Evolutionary conservation across 2,329 filamentous ascomycete species (phyloP), one percentile per base, ranked within the genome.

Genomic region (Alternaria longipes): DNA sequence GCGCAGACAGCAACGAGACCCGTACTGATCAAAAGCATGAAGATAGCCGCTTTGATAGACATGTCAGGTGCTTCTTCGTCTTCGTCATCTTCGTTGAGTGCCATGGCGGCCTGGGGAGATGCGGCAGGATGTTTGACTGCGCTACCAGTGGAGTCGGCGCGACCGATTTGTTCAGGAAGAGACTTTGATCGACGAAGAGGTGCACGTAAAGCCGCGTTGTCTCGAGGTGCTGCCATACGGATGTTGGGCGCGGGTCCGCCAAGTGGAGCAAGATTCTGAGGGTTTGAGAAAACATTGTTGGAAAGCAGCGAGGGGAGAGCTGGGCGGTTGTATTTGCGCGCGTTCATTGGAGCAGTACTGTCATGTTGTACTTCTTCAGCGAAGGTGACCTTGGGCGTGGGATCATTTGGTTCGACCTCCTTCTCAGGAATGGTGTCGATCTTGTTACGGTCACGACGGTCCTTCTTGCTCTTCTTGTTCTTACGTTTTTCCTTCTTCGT

Each of bases 271-370:
- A 78, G 67, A 28, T 75, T 76, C 28, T 74, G 74, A 4, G 75
- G 78, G n/a, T 78, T 81, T 52, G 75, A 77, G 67, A 94, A 93
- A 59, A 93, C 90, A 11, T 88, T 88, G 51, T 91, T 90, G 0
- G 91, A 87, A 4, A 94, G 82, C 47, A 88, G 87, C 71, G 89
- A 91, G 20, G 88, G 86, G 36, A 87, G 76, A 14, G 85, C 84
- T 2, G 89, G 88, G 46, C 85, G 78, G 50, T 92, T 60, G 41
- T 60, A 60, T 45, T 36, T 81, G 46, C 88, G 86, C 74, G 62
- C 81, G 84, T 70, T 90, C 4, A 46, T 50, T 83, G 73, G 90
- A 8, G 60, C 60, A 7, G 71, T 59, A 34, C 74, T 65, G 18
- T 57, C 62, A 20, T 67, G 63, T 38, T 72, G 68, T 4, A 69